Conservation (phyloP, 257 asterid genomes). For the Petunia axillaris region DNA sequence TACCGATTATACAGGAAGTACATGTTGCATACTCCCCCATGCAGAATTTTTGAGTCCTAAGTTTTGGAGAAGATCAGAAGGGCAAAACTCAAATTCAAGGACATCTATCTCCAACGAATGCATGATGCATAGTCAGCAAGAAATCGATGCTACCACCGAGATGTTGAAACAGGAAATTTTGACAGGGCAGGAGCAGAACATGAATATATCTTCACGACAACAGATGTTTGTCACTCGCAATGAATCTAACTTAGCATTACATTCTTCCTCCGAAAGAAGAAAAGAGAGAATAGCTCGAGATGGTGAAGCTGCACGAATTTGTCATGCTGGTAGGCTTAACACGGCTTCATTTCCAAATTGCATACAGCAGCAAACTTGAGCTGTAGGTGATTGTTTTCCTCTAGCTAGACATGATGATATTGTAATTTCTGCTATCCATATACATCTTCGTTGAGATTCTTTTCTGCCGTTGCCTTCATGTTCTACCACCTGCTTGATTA, state of each 20-base stretch:
- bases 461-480: neutral
- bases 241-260: neutral
- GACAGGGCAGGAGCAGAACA: conserved; percentile 33
- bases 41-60: conserved; percentile 75
- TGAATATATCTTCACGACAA: neutral
- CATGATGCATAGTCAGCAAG: conserved; percentile 25
- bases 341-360: conserved; percentile 27
- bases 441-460: neutral
- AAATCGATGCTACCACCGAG: conserved; percentile 27
- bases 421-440: neutral
- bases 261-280: conserved; percentile 5
- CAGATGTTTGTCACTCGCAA: neutral
- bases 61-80: conserved; percentile 69
- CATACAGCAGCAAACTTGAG: conserved; percentile 32
- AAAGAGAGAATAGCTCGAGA: conserved; percentile 30
- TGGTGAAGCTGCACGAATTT: conserved; percentile 20
- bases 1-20: conserved; percentile 37
- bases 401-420: neutral
- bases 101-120: conserved; percentile 34
- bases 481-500: neutral
- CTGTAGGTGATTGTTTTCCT: conserved; percentile 3
- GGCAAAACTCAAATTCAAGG: conserved; percentile 39
- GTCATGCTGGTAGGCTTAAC: conserved; percentile 26
- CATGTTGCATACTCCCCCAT: conserved; percentile 64
- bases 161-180: conserved; percentile 35